Evolutionary conservation across 345 rosid genomes (phyloP).

Genomic region (Eucalyptus fibrosa): DNA sequence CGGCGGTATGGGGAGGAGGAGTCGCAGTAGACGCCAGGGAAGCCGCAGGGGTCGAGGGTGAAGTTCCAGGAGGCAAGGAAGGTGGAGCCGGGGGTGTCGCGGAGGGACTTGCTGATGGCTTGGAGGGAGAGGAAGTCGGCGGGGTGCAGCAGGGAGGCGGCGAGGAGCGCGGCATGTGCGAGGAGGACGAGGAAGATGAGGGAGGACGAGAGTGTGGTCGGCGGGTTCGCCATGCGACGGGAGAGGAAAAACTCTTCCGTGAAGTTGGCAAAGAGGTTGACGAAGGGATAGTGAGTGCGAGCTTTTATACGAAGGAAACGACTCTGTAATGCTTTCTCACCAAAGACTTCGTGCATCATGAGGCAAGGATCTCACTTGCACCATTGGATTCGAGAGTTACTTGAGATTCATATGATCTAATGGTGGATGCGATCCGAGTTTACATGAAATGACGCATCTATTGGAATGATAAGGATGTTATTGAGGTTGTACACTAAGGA

Average conservation of each 20-base stretch:
- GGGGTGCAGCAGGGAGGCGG: conserved; percentile 28
- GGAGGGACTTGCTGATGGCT: conserved; percentile 55
- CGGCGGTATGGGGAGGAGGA: conserved; percentile 4
- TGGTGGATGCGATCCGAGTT: neutral
- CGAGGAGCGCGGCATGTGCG: neutral
- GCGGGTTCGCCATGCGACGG: neutral
- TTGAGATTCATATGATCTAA: neutral
- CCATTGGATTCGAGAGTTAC: neutral
- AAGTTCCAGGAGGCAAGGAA: conserved; percentile 87
- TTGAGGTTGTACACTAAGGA: no score
- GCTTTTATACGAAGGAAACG: neutral
- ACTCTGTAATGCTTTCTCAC: neutral
- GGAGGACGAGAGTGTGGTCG: neutral
- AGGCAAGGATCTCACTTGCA: neutral
- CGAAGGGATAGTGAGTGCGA: neutral
- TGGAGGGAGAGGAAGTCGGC: conserved; percentile 85
- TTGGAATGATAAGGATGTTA: no score
- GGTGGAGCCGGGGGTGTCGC: conserved; percentile 71
- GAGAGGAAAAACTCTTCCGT: neutral
- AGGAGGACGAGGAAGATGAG: neutral
- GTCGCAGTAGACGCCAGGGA: conserved; percentile 76
- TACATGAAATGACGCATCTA: no score
- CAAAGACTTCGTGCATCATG: neutral
- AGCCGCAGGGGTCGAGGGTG: conserved; percentile 82
- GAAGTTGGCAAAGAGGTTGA: neutral